Evolutionary conservation across 2,329 filamentous ascomycete species (phyloP), one percentile per base, ranked within the genome.

Genomic region (Verticillium zaregamsianum): DNA sequence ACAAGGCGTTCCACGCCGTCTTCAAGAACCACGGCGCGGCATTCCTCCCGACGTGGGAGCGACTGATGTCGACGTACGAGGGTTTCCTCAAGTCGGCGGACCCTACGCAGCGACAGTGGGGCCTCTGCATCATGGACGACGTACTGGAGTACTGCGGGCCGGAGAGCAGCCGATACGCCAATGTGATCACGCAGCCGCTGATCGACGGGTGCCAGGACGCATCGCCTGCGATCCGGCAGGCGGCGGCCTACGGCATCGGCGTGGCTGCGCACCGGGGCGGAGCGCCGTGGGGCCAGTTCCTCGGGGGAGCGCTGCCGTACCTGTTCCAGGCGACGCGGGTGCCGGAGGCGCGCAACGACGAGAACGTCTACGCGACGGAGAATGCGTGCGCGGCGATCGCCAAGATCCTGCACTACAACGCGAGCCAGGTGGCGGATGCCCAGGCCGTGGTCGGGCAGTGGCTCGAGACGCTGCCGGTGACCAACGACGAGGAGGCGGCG

Each of bases 1-100:
- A 99, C 86, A 99, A 99, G 82, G 94, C 95, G 0, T 99, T 96
- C 85, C 95, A 99, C 77, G 94, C 93, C 64, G 92, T 99, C 67
- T 99, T 99, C 84, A 98, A 98, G 82, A 93, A 97, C 79, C 93
- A 97, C 73, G 91, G 92, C 28, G 83, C 87, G 11, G 80, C 84
- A 12, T 99, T 99, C 82, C 83, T 99, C 60, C 90, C 88, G 5
- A 82, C 92, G 52, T 99, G 94, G 93, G 91, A 97, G 73, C 86
- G 87, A 59, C 83, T 99, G 28, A 87, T 97, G 74, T 80, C 84
- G 12, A 96, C 92, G 61, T 98, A 98, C 74, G 88, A 93, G 69
- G 83, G 83, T 35, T 98, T 98, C 75, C 88, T 97, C 66, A 86
- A 85, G 52, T 95, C 91, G 62, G 71, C 77, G 3, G 95, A 99